Conservation (phyloP, 768 basidiomycete genomes). For the Scleroderma bovista region DNA sequence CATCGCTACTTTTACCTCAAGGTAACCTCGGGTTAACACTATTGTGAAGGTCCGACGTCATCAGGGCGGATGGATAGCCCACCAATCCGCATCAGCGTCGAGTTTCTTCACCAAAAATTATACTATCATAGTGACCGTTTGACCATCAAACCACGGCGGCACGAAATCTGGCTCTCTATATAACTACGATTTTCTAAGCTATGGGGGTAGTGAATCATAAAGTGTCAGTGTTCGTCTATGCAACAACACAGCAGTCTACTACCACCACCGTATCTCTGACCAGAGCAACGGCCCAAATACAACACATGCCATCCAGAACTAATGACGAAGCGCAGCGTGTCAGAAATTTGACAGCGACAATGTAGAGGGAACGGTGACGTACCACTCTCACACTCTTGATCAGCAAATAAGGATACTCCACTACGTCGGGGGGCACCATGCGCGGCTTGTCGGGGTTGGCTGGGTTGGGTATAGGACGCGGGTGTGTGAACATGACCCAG, state of each 20-base stretch:
- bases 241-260: background rate
- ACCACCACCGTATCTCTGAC: constrained; percentile 81
- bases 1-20: too few species aligned
- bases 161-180: too few species aligned
- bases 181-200: too few species aligned
- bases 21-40: too few species aligned
- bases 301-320: constrained; percentile 91
- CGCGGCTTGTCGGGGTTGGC: constrained; percentile 31
- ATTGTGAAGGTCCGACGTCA: too few species aligned
- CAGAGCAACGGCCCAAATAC: constrained; percentile 86
- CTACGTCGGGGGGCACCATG: constrained; percentile 38
- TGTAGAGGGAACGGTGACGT: too few species aligned
- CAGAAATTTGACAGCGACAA: background rate
- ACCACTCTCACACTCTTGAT: constrained; percentile 67
- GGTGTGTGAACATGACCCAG: constrained; percentile 79
- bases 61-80: too few species aligned
- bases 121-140: too few species aligned
- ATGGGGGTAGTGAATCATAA: too few species aligned
- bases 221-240: background rate
- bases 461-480: constrained; percentile 23
- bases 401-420: constrained; percentile 65
- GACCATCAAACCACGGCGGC: too few species aligned
- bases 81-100: too few species aligned
- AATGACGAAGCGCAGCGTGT: background rate
- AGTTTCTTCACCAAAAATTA: too few species aligned